Percentiles rank a stretch among this genome's conserved stretches.
phyloP scores from a whole-genome alignment of 371 early-diverging fungal species.

The Sporodiniella umbellata region DNA sequence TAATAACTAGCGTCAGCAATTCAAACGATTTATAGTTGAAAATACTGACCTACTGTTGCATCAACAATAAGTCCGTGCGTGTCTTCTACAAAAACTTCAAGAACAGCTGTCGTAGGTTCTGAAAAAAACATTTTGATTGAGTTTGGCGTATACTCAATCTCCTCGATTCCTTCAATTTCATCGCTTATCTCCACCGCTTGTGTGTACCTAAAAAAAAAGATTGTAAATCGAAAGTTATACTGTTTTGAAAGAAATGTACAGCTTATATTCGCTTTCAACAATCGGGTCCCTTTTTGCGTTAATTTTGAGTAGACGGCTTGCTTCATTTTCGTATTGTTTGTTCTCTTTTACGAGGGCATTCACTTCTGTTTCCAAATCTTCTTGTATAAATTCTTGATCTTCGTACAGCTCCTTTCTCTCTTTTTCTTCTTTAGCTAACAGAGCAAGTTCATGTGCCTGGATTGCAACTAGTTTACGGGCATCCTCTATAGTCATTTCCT shows the following conservation, averaged over 20 bases:
- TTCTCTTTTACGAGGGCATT: background rate
- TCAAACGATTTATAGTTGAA: background rate
- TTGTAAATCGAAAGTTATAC: too few species aligned
- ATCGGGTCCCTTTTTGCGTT: background rate
- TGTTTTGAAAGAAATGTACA: background rate
- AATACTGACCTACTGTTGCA: background rate
- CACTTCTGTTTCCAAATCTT: slow-evolving; percentile 5
- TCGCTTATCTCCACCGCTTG: slow-evolving; percentile 1
- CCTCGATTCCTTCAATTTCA: slow-evolving; percentile 3
- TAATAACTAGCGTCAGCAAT: slow-evolving; percentile 2
- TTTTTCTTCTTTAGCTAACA: background rate
- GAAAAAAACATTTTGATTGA: slow-evolving; percentile 1
- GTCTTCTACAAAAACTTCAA: slow-evolving; percentile 5
- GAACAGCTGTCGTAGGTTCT: background rate
- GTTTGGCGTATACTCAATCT: slow-evolving; percentile 2
- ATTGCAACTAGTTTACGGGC: slow-evolving; percentile 4
- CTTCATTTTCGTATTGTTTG: background rate
- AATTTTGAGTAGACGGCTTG: background rate
- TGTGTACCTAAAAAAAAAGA: slow-evolving; percentile 1
- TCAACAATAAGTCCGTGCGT: background rate
- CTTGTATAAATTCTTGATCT: slow-evolving; percentile 5
- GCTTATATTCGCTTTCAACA: slow-evolving; percentile 4
- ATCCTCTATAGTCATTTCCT: slow-evolving; percentile 9
- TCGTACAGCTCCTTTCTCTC: slow-evolving; percentile 5
- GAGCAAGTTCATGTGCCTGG: background rate